phyloP scores from a whole-genome alignment of 1,284 basidiomycete species.

The Fomitopsis pinicola region DNA sequence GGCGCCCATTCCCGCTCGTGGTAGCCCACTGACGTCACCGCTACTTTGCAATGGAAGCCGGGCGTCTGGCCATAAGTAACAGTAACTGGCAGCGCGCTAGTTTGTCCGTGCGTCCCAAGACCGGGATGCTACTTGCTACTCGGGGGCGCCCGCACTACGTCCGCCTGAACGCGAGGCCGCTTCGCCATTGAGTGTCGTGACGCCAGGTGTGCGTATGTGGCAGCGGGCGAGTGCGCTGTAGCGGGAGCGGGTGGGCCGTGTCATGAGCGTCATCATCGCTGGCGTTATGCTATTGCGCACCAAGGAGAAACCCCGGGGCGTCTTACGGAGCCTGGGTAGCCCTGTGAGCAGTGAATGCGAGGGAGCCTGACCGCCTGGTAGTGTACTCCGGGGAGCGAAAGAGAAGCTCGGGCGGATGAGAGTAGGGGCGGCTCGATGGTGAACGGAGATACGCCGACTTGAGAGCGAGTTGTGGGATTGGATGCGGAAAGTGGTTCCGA shows the following conservation, averaged over 20 bases:
- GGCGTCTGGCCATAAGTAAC: too few relatives aligned
- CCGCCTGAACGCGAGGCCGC: too few relatives aligned
- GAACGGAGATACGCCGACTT: neutral
- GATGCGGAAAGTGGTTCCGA: neutral
- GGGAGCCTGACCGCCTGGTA: neutral
- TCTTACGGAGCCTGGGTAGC: neutral
- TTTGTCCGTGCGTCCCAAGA: too few relatives aligned
- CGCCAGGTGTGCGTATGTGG: too few relatives aligned
- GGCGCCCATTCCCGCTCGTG: neutral
- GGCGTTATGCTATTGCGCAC: neutral
- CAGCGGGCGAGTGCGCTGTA: too few relatives aligned
- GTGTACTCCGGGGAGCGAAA: neutral
- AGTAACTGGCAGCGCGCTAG: too few relatives aligned
- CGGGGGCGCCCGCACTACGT: too few relatives aligned
- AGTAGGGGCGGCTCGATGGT: neutral
- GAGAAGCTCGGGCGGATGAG: neutral
- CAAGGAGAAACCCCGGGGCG: neutral
- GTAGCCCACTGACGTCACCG: neutral
- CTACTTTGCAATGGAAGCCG: too few relatives aligned
- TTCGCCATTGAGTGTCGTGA: too few relatives aligned
- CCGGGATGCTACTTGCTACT: too few relatives aligned
- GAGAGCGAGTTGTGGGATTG: neutral
- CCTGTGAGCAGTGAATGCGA: neutral
- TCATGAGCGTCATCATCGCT: neutral
- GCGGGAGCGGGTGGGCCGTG: neutral